These are phyloP conservation scores for Starmerella stellata DNA, from an alignment of 805 yeast genomes.

Conservation along the genomic window DNA sequence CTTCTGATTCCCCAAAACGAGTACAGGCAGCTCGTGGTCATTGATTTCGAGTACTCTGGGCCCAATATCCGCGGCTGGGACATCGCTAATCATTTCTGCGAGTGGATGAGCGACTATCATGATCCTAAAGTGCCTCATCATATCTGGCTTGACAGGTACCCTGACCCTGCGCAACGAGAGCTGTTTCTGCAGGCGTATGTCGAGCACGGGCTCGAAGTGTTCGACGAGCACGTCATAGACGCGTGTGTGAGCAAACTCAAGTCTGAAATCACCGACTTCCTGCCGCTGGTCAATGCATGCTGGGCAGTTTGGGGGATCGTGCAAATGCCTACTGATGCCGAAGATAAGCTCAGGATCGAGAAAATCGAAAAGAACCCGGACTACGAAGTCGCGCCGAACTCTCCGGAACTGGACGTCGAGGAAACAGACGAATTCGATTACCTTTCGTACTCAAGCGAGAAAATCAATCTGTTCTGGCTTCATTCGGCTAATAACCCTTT, in stretches of 20 bases:
- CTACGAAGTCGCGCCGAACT: slow-evolving; percentile 24
- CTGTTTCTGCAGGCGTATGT: slow-evolving; percentile 65
- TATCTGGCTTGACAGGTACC: slow-evolving; percentile 42
- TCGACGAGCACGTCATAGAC: slow-evolving; percentile 26
- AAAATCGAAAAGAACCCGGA: slow-evolving; percentile 26
- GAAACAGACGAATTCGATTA: slow-evolving; percentile 43
- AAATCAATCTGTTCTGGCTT: slow-evolving; percentile 53
- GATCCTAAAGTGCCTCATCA: slow-evolving; percentile 38
- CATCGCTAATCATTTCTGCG: slow-evolving; percentile 80
- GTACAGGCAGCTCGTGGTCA: slow-evolving; percentile 68
- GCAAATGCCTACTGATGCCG: slow-evolving; percentile 40
- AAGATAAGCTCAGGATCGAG: slow-evolving; percentile 18
- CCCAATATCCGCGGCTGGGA: slow-evolving; percentile 79
- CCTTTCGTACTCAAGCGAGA: slow-evolving; percentile 54
- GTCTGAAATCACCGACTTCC: slow-evolving; percentile 57
- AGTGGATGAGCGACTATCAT: slow-evolving; percentile 93
- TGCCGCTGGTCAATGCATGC: slow-evolving; percentile 55
- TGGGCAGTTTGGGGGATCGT: slow-evolving; percentile 92
- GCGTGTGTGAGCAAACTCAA: slow-evolving; percentile 34
- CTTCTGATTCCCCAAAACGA: slow-evolving; percentile 31
- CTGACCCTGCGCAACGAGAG: slow-evolving; percentile 47
- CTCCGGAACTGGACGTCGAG: slow-evolving; percentile 16
- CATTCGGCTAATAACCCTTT: slow-evolving; percentile 28
- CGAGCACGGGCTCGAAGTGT: slow-evolving; percentile 27
- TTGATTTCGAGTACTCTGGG: slow-evolving; percentile 92